Conservation (phyloP, 1,284 basidiomycete species). For the Ceratobasidium sp. region DNA sequence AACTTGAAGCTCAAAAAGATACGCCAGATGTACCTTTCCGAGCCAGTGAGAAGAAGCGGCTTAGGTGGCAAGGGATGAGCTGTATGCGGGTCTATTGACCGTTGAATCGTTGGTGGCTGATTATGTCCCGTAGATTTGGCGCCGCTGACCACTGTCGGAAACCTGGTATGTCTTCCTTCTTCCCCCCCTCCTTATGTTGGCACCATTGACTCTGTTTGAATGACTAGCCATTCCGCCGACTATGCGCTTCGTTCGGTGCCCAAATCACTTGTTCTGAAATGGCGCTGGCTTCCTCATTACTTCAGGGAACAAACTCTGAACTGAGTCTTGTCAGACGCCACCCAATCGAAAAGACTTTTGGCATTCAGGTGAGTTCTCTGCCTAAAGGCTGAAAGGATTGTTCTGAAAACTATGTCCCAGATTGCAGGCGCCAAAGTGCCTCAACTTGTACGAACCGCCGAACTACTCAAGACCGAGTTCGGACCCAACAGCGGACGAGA, state of each 20-base stretch:
- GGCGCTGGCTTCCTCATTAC: constrained; percentile 86
- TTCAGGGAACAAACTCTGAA: constrained; percentile 87
- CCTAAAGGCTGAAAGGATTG: not conserved
- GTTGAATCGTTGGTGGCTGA: not conserved
- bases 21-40: constrained; percentile 77
- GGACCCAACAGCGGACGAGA: constrained; percentile 55
- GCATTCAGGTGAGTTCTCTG: constrained; percentile 74
- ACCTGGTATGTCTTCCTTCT: constrained; percentile 74
- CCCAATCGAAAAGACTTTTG: constrained; percentile 89
- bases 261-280: constrained; percentile 98
- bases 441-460: constrained; percentile 84
- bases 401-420: constrained; percentile 35
- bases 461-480: constrained; percentile 81
- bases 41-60: constrained; percentile 85
- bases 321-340: constrained; percentile 92
- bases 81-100: constrained; percentile 65
- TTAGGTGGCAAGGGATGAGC: constrained; percentile 89
- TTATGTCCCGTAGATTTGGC: constrained; percentile 76
- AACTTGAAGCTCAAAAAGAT: constrained; percentile 57
- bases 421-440: constrained; percentile 82
- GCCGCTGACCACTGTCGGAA: constrained; percentile 95
- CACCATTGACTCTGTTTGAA: not conserved
- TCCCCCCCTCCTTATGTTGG: not conserved
- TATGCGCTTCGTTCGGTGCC: constrained; percentile 88
- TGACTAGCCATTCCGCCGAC: constrained; percentile 86